Percentiles rank a stretch among this genome's conserved stretches.
phyloP scores from a whole-genome alignment of 202 grass and related monocot genomes.

The Digitaria exilis region DNA sequence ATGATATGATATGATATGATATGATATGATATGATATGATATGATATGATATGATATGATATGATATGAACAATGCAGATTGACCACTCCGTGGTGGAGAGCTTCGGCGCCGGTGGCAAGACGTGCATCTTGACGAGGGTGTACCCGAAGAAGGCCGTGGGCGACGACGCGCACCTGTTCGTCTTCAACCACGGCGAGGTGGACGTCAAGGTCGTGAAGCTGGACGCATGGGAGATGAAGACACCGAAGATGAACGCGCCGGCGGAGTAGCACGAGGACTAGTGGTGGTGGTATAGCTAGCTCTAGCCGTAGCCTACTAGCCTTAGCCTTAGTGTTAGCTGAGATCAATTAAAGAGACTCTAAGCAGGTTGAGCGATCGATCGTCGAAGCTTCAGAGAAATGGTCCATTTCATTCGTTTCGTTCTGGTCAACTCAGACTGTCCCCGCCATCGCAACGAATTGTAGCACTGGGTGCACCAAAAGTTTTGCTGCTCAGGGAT shows the following conservation, averaged over 20 bases:
- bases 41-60: too few relatives aligned
- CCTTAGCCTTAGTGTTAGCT: background rate
- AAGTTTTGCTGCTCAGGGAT: background rate
- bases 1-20: too few relatives aligned
- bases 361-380: background rate
- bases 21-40: too few relatives aligned
- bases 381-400: background rate
- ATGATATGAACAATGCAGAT: conserved; percentile 39
- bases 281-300: too few relatives aligned
- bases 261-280: conserved; percentile 18
- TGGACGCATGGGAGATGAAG: conserved; percentile 79
- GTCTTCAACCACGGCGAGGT: conserved; percentile 76
- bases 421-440: background rate
- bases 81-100: conserved; percentile 78
- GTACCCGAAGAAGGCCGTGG: conserved; percentile 64
- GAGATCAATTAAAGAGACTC: background rate
- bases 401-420: background rate
- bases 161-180: conserved; percentile 55
- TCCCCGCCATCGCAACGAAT: background rate
- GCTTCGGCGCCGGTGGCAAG: conserved; percentile 65
- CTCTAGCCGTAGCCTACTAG: background rate
- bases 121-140: conserved; percentile 76
- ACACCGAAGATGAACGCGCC: conserved; percentile 40
- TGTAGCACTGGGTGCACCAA: background rate
- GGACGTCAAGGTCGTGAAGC: conserved; percentile 52